These are phyloP conservation scores for Phoma sp. DNA, from an alignment of 2,329 filamentous ascomycete genomes.

Conservation along the genomic window DNA sequence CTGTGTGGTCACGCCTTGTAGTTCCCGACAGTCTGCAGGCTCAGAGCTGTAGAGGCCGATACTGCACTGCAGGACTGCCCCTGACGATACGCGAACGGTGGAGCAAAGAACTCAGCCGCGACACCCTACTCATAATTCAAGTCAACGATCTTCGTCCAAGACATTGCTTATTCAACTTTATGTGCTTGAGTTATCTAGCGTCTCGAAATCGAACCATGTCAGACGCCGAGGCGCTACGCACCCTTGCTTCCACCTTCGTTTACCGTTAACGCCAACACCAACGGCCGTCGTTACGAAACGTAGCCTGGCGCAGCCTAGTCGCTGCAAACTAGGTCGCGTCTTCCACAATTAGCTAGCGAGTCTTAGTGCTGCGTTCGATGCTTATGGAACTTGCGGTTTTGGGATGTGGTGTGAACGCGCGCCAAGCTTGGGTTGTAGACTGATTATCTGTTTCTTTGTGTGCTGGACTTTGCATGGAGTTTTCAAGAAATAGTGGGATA, in stretches of 20 bases:
- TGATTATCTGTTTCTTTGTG: too few relatives aligned
- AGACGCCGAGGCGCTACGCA: constrained; percentile 13
- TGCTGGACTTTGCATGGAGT: too few relatives aligned
- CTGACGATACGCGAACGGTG: not conserved
- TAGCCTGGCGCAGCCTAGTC: constrained; percentile 14
- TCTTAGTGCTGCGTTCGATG: constrained; percentile 20
- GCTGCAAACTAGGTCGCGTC: constrained; percentile 8
- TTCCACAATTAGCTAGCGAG: constrained; percentile 16
- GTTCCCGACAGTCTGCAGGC: too few relatives aligned
- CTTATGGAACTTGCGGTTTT: constrained; percentile 1
- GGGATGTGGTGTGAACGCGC: not conserved
- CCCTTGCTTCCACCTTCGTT: constrained; percentile 11
- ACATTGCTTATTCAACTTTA: not conserved
- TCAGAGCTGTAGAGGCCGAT: too few relatives aligned
- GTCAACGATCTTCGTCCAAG: too few relatives aligned
- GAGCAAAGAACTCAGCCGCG: not conserved
- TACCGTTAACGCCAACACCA: constrained; percentile 7
- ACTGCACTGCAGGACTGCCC: not conserved
- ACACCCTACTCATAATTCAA: not conserved
- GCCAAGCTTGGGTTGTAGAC: not conserved
- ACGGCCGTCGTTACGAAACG: not conserved
- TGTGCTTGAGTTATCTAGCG: not conserved
- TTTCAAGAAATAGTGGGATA: too few relatives aligned
- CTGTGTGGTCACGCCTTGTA: too few relatives aligned
- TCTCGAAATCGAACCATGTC: constrained; percentile 2